Base-by-base conservation (phyloP, 352 stramenopile genomes). In the Chrysophaeum taylorii region DNA sequence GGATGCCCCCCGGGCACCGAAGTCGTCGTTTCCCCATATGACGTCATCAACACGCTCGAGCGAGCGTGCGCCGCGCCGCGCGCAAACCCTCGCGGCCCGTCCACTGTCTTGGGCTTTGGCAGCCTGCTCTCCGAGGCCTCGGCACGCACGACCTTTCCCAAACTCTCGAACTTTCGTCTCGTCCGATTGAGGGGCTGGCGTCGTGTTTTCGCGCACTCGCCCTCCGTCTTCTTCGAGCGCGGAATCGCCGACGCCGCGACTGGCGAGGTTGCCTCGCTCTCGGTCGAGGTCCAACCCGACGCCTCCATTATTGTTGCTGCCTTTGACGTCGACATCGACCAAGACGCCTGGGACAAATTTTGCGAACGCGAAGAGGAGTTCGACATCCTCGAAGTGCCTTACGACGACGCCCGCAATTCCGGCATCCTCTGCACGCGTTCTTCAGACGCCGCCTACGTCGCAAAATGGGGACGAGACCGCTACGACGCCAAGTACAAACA, bases 171-270 rank as follows among this genome's bases (percentile, higher is more conserved):
- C 80, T 96, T 96, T 76, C 87, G 89, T 35, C 75, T 96, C 18
- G 90, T 81, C 27, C 75, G 81, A 29, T 84, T 96, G 60, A 75
- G 76, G 16, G 77, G 89, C 79, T 94, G 89, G 75, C 87, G 88
- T 35, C 85, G 90, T 48, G 85, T 95, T 54, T 96, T 95, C 79
- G 82, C 82, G 38, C 89, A 96, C 71, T 87, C 89, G 0, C 88
- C 89, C 52, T 94, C 89, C 16, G 92, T 96, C 66, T 96, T 96
- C 77, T 95, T 96, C 74, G 75, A 94, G 73, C 81, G 87, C 0
- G 82, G 84, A 21, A 95, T 96, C 76, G 89, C 89, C 23, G 86
- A 87, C 72, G 53, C 90, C 4, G 81, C 89, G 45, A 94, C 88
- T 27, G 66, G 93, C 76, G 89, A 96, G 77, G 93, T 95, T 42